These are phyloP conservation scores for Lentithecium fluviatile DNA, from an alignment of 495 filamentous ascomycete genomes.

Conservation along the genomic window DNA sequence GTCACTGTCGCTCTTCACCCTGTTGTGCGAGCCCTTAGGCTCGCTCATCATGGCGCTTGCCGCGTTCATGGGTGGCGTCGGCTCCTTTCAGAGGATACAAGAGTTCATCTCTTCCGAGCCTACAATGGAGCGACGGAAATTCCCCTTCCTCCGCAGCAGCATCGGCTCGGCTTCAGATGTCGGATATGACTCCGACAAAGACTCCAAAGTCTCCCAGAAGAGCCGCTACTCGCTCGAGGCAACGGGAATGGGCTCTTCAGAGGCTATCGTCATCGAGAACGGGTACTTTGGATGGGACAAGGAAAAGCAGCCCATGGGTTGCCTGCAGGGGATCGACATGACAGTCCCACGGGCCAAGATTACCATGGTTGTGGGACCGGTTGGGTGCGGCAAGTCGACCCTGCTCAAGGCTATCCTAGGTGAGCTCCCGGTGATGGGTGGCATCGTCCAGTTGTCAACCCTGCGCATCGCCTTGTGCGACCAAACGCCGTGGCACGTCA, in stretches of 20 bases:
- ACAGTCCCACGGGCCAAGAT: conserved; percentile 45
- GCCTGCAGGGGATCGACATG: conserved; percentile 44
- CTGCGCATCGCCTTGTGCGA: conserved; percentile 54
- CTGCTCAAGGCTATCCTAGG: conserved; percentile 52
- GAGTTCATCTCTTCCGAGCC: conserved; percentile 52
- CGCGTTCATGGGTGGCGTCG: conserved; percentile 52
- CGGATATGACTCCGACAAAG: conserved; percentile 19
- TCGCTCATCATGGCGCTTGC: conserved; percentile 59
- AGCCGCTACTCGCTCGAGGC: conserved; percentile 18
- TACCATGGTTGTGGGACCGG: conserved; percentile 49
- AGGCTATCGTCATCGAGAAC: conserved; percentile 43
- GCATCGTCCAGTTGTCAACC: conserved; percentile 44
- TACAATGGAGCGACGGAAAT: conserved; percentile 20
- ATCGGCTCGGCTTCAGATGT: conserved; percentile 16
- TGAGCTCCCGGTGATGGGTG: conserved; percentile 48
- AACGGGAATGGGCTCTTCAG: conserved; percentile 4
- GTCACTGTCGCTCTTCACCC: conserved; percentile 58
- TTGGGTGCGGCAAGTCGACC: conserved; percentile 54
- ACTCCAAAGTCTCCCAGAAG: conserved; percentile 21
- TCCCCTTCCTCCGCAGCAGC: conserved; percentile 15
- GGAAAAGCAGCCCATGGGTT: conserved; percentile 36
- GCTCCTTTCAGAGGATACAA: conserved; percentile 61
- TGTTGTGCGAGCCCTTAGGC: conserved; percentile 57
- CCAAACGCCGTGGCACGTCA: conserved; percentile 54
- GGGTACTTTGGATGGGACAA: conserved; percentile 54